Base-by-base conservation (phyloP, 495 filamentous ascomycete species). In the Aspergillus sclerotioniger region DNA sequence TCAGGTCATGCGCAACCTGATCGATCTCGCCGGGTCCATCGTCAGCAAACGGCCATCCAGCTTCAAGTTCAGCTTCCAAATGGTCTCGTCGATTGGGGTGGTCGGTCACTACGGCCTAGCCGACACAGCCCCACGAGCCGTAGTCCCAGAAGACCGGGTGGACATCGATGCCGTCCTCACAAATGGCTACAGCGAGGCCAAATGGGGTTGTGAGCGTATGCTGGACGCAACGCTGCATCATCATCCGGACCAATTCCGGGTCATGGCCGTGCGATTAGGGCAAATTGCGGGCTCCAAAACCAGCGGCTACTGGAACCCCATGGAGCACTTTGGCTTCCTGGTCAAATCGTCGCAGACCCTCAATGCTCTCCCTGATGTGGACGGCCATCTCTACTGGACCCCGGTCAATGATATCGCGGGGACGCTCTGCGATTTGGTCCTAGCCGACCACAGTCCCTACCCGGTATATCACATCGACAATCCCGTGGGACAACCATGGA, bases 381-480 rank as follows among this genome's bases (percentile, higher is more conserved):
- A 46, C 2, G 43, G 43, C 43, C 5, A 15, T 6, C 13, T 44
- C 13, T 44, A 6, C 41, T 44, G 41, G 41, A 44, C 41, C 6
- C 41, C 41, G 6, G 41, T 44, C 41, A 44, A 44, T n/a, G 41
- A 44, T 15, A n/a, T 44, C 41, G 41, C 41, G 6, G 41, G 6
- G 13, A 15, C 41, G 6, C 6, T 19, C 6, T 5, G 13, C 6
- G 41, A 44, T 6, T 15, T 44, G 6, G 6, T 44, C 13, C 41
- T n/a, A 15, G 6, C 41, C 10, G 31, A 33, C 31, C 31, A 33
- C 6, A 33, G 6, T 6, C 9, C 1, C 57, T 68, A 13, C 56
- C 47, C 47, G 4, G 56, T 82, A 46, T 85, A 84, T 51, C 81
- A 85, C 62, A 76, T 85, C 55, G 82, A 85, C 13, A 85, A 84